Evolutionary conservation across 2,329 filamentous ascomycete genomes (phyloP), one percentile per base, ranked within the genome.

Genomic region (Aspergillus aculeatus): DNA sequence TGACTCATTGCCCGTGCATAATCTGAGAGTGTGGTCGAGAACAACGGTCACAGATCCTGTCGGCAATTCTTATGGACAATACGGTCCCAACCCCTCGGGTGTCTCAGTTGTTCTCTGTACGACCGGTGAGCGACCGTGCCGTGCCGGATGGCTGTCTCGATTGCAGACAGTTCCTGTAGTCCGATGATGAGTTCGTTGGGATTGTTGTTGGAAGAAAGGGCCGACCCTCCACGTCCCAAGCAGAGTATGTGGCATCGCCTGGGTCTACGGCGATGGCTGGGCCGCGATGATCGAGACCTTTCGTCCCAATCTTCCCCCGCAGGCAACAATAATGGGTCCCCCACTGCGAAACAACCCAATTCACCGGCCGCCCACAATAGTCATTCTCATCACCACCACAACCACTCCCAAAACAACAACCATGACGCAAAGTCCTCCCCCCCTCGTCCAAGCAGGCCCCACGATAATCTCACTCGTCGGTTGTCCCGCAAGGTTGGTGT

Each of bases 401-500:
- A 56, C 51, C 16, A 21, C 32, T 29, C 44, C 47, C 31, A 55
- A 38, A 59, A 62, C 51, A 50, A 51, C 47, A n/a, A 47, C 62
- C 61, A 52, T 54, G 55, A 58, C 54, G 62, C 65, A 56, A 60
- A 26, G 55, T 60, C 58, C 59, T 63, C 64, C 54, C 62, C 51
- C 52, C 52, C 56, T 54, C 56, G 57, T 24, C 64, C 35, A 54
- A 44, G 61, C 56, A 71, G 71, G 62, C 54, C 62, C 52, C 69
- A 70, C 59, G 68, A 70, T 56, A 73, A 70, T 16, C 64, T 77
- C 32, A 72, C 73, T 49, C 73, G 74, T 56, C 71, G 73, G 48
- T 61, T 77, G 50, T 73, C 75, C n/a, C 69, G 72, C 44, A 72
- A 71, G 48, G 90, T 92, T n/a, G 86, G 93, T 16, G 89, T 92